Percentiles rank a stretch among this genome's conserved stretches.
Conservation (phyloP, 2,329 filamentous ascomycete species). For the Eutypella sp. region DNA sequence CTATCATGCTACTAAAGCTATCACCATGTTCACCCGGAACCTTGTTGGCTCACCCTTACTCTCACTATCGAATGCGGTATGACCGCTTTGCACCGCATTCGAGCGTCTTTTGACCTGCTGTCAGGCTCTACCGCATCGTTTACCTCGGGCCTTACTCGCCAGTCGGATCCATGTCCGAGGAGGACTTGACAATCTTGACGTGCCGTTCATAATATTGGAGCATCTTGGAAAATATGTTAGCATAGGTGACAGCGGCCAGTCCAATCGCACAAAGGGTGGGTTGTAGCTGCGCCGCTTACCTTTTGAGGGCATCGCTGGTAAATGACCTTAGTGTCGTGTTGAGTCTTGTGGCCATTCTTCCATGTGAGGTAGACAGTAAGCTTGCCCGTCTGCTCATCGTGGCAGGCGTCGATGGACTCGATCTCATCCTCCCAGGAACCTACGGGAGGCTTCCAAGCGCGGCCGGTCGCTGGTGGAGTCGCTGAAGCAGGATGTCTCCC, state of each 20-base stretch:
- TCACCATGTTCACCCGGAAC: not conserved
- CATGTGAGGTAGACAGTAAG: conserved; percentile 68
- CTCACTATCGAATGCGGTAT: too few species aligned
- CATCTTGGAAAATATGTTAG: conserved; percentile 37
- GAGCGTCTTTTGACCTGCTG: not conserved
- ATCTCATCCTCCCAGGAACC: conserved; percentile 77
- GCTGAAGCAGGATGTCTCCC: conserved; percentile 44
- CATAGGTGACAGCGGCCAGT: not conserved
- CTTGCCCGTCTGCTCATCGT: conserved; percentile 55
- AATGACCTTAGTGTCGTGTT: conserved; percentile 63
- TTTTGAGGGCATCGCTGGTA: conserved; percentile 76
- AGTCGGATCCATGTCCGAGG: conserved; percentile 10
- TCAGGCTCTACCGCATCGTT: not conserved
- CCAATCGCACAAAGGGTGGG: not conserved
- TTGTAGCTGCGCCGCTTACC: conserved; percentile 35
- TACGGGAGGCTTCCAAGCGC: conserved; percentile 60
- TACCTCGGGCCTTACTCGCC: conserved; percentile 9
- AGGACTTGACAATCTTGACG: conserved; percentile 46
- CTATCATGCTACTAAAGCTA: not conserved
- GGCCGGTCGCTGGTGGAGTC: conserved; percentile 42
- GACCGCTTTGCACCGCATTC: not conserved
- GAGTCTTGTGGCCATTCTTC: conserved; percentile 69
- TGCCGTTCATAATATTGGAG: conserved; percentile 56
- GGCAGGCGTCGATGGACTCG: conserved; percentile 64
- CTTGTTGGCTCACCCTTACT: not conserved